Base-by-base conservation (phyloP, 78 protist genomes). In the Protostelium mycophagum region DNA sequence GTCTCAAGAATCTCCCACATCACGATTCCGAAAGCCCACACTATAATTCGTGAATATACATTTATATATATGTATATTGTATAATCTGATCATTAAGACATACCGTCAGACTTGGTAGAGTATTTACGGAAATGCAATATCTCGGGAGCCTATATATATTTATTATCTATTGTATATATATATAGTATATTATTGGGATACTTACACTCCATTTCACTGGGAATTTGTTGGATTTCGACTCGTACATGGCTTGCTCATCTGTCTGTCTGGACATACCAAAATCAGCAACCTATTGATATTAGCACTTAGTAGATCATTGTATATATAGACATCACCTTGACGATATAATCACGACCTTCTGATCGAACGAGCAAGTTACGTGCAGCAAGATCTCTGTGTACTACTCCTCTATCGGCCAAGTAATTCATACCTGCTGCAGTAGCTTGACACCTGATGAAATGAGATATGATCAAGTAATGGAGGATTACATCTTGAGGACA, bases 361-460 rank as follows among this genome's bases (percentile, higher is more conserved):
- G 85, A 31, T 28, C 10, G 1, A 34, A 31, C 85, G 85, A 83
- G 85, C 36, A 83, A 34, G 85, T 83, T 83, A 28, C 85, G 85
- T 28, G 85, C 85, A 34, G 85, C 85, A 34, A 83, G 85, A 31
- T 83, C 85, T 28, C 85, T 28, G 85, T 83, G 85, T 28, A 83
- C 85, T 28, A 83, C 10, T 28, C 85, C 85, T 28, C 85, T 28
- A 25, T 28, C 28, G 85, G 85, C 85, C 37, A 83, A 34, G 85
- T 83, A 83, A 34, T 83, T 83, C 85, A 83, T 83, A 31, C 85
- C 85, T 34, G 85, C 85, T 34, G 10, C 85, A 25, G 73, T 51
- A 25, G 31, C 73, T 51, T 51, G 73, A 51, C 73, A 51, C 73
- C 73, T 51, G 73, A 51, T 25, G 73, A 51, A 16, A 51, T 25